phyloP scores from a whole-genome alignment of 2,329 filamentous ascomycete species.

The Incumbomyces delicatus region DNA sequence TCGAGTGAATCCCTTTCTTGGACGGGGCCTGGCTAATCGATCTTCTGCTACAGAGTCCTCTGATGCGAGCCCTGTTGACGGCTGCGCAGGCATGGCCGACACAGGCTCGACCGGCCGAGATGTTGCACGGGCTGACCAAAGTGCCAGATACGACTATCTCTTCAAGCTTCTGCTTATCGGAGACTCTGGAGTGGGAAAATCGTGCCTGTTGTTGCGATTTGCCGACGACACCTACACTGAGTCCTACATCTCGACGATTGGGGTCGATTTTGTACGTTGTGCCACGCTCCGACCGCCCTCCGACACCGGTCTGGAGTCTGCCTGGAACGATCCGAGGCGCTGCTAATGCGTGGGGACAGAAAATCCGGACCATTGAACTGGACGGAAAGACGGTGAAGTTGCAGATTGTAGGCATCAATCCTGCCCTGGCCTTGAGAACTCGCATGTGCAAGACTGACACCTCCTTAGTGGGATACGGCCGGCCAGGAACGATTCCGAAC shows the following conservation, averaged over 20 bases:
- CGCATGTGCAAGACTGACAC: constrained; percentile 13
- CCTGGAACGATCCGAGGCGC: too few relatives aligned
- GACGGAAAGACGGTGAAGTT: constrained; percentile 99
- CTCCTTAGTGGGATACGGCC: constrained; percentile 85
- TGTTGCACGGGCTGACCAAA: too few relatives aligned
- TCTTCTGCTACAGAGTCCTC: constrained; percentile 3
- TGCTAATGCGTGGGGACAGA: constrained; percentile 45
- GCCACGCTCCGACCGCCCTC: neutral
- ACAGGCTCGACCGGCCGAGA: neutral
- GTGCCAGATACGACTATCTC: constrained; percentile 93
- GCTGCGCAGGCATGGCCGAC: neutral
- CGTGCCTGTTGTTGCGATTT: constrained; percentile 93
- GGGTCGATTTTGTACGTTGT: constrained; percentile 86
- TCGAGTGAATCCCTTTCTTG: neutral
- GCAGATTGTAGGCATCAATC: constrained; percentile 68
- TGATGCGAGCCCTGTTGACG: neutral
- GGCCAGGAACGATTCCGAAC: constrained; percentile 99
- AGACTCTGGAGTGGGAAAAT: constrained; percentile 99
- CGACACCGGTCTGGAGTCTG: too few relatives aligned
- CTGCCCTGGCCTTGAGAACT: neutral
- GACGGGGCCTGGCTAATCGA: neutral
- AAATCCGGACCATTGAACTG: constrained; percentile 99
- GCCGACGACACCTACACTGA: constrained; percentile 99
- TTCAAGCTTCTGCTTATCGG: constrained; percentile 99
- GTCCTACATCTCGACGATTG: constrained; percentile 99